Evolutionary conservation across 2,329 filamentous ascomycete genomes (phyloP), one percentile per base, ranked within the genome.

Genomic region (Calycina herbarum): DNA sequence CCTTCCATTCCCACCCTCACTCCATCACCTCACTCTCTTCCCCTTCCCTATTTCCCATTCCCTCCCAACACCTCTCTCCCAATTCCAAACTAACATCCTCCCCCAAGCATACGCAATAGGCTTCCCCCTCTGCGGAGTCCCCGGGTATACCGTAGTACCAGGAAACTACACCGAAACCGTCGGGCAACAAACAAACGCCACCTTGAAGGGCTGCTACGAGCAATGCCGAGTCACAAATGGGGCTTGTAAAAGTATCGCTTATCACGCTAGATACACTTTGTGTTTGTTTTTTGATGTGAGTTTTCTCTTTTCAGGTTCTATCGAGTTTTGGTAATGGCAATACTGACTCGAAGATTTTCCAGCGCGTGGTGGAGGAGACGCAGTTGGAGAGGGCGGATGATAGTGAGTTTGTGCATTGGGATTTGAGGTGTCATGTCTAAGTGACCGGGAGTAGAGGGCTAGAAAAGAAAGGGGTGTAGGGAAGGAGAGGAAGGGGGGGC

Each of bases 1-100:
- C 13, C 35, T 8, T 38, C 35, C 35, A 3, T 29, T 29, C 4
- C 27, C 27, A 20, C 27, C 27, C 27, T 29, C 2, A 4, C 27
- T 29, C 4, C 27, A 29, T 4, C 27, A 29, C 27, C 13, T 38
- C 35, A 11, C 10, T 4, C 10, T 13, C 35, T 4, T 11, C 13
- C 42, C 5, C 4, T n/a, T 48, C n/a, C 42, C n/a, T 20, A 5
- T 27, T 31, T 29, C 15, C 24, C 51, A 11, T 57, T 31, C 10
- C 13, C 24, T 29, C 29, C 24, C 20, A 3, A 20, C 31, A 20
- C n/a, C 5, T 54, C 42, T 29, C 31, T 24, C 15, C 17, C 15
- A 29, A 17, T 40, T 38, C 11, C n/a, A 66, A 59, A 42, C 72
- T 76, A 72, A 77, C 74, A 38, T 62, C 71, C 72, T 48, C 27